These are phyloP conservation scores for Backusella parvicylindrica DNA, from an alignment of 192 early-diverging fungal genomes.

Conservation along the genomic window DNA sequence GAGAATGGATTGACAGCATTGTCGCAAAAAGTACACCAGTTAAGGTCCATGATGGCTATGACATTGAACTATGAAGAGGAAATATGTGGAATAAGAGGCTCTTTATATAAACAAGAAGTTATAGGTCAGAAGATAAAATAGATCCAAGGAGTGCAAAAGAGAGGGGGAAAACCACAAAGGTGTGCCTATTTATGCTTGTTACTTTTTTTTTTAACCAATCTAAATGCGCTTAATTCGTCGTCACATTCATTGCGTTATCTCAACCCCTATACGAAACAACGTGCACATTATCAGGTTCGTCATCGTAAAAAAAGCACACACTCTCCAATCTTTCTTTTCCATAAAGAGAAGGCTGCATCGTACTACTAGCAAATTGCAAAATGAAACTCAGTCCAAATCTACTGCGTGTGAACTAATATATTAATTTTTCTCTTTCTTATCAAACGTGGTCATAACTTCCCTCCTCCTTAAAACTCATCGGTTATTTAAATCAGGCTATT, in stretches of 20 bases:
- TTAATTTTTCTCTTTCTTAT: neutral
- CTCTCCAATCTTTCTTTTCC: slow-evolving; percentile 3
- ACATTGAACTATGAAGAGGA: neutral
- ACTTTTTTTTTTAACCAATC: neutral
- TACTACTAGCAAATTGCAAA: neutral
- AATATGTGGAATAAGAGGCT: neutral
- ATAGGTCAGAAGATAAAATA: neutral
- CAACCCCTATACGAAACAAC: neutral
- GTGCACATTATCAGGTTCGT: neutral
- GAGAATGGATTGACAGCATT: slow-evolving; percentile 29
- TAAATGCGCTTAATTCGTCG: neutral
- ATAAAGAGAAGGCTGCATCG: neutral
- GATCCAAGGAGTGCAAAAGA: neutral
- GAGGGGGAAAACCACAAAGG: neutral
- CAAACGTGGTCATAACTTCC: neutral
- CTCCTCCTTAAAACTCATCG: neutral
- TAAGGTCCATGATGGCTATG: slow-evolving; percentile 27
- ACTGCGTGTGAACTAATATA: slow-evolving; percentile 5
- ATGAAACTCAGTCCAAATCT: neutral
- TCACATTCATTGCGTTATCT: slow-evolving; percentile 2
- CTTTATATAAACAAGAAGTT: neutral
- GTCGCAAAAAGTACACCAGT: slow-evolving; percentile 35
- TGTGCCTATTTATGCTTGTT: neutral
- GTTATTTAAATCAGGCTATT: neutral
- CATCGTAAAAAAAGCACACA: neutral